These are phyloP conservation scores for Rhododendron williamsianum DNA, from an alignment of 148 eudicot genomes.

Conservation along the genomic window DNA sequence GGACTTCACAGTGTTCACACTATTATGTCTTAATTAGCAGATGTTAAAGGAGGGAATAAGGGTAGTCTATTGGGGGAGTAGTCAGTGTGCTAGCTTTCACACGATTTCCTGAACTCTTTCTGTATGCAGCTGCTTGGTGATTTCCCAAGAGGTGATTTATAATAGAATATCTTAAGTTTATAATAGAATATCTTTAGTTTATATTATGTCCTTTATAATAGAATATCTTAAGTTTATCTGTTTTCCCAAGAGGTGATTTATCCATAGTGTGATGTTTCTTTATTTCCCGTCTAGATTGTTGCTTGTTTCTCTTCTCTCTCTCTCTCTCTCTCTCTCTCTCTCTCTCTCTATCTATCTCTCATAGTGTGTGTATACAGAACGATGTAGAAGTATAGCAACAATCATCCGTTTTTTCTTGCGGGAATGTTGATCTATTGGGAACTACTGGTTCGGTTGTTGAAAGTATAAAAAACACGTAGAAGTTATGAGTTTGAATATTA, in stretches of 20 bases:
- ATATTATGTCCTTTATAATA: background rate
- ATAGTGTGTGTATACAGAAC: background rate
- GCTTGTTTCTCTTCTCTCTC: background rate
- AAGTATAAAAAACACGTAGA: background rate
- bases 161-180: background rate
- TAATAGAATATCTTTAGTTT: background rate
- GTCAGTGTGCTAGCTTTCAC: background rate
- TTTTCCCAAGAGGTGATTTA: background rate
- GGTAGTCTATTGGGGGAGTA: background rate
- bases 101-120: background rate
- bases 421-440: background rate
- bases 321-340: background rate
- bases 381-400: background rate
- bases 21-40: background rate
- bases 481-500: background rate
- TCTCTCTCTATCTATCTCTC: background rate
- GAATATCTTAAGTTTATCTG: background rate
- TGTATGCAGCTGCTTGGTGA: background rate
- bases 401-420: background rate
- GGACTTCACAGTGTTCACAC: background rate
- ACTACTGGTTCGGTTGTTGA: background rate
- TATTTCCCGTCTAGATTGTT: background rate
- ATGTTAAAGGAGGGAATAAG: background rate
- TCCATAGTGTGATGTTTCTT: background rate
- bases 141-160: background rate